Evolutionary conservation across 2,329 filamentous ascomycete genomes (phyloP).

Genomic region (Fusarium musae): DNA sequence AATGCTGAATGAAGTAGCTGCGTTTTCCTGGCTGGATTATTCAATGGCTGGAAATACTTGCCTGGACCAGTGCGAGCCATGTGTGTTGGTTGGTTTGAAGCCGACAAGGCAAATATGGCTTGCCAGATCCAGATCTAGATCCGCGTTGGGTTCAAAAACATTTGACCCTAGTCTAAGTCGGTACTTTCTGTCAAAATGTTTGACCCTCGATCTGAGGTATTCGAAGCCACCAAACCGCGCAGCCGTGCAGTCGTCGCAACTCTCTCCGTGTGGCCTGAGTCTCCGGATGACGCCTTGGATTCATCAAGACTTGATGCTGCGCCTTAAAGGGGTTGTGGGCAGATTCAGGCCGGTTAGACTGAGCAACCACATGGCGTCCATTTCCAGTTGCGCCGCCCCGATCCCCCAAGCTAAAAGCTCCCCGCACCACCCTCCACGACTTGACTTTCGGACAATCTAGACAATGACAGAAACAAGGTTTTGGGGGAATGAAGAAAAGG

Average conservation of each 20-base stretch:
- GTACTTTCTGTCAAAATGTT: background rate
- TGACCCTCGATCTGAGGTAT: background rate
- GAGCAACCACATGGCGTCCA: conserved; percentile 12
- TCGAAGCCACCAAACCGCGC: background rate
- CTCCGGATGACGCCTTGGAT: background rate
- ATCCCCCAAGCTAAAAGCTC: conserved; percentile 24
- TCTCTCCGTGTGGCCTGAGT: background rate
- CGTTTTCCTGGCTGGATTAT: background rate
- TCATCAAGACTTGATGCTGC: conserved; percentile 5
- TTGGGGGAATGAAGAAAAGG: conserved; percentile 33
- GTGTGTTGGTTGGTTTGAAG: background rate
- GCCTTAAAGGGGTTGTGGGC: conserved; percentile 1
- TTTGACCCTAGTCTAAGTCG: background rate
- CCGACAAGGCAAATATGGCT: background rate
- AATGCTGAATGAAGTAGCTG: background rate
- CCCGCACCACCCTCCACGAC: conserved; percentile 34
- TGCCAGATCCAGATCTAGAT: background rate
- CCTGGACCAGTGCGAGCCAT: background rate
- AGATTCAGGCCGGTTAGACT: background rate
- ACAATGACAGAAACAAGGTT: conserved; percentile 34
- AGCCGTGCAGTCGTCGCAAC: background rate
- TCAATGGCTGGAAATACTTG: background rate
- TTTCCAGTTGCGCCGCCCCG: conserved; percentile 17
- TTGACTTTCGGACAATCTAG: conserved; percentile 3
- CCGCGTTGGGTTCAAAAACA: background rate